Base-by-base conservation (phyloP, 2,329 filamentous ascomycete genomes). In the Fusarium tjaetaba region DNA sequence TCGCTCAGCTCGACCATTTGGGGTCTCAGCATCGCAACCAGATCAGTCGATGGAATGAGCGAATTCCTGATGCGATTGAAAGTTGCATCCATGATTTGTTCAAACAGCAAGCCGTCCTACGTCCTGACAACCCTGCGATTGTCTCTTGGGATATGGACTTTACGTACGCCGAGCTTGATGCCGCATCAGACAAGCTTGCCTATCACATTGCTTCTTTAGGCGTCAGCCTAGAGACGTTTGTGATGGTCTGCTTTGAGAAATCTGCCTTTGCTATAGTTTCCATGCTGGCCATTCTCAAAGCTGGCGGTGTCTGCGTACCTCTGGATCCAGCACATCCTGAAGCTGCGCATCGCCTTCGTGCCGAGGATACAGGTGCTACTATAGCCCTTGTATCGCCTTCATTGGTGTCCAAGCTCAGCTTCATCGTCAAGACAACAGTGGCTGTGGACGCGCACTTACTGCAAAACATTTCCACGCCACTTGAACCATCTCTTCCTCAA, bases 281-380 rank as follows among this genome's bases (percentile, higher is more conserved):
- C 1, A 73, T 75, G 69, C 18, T 76, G 20, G 74, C 73, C 1
- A 36, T 73, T 11, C 32, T 75, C 6, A 76, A 76, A 59, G 63
- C 72, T 20, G 74, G 74, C 3, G 74, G 74, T 5, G 66, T 41
- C 2, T 66, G 65, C 13, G 71, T 76, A 0, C 72, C 72, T 2
- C 9, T 76, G 1, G 70, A 74, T 24, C 68, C 73, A 48, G 61
- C 71, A 0, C 71, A 78, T n/a, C 76, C 76, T 0, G 74, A 77
- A 7, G 58, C 74, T 14, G 76, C 72, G 1, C 48, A 71, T 4
- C 55, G 61, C 34, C 45, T 73, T 30, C 69, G 69, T 1, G 42
- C 18, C 13, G 41, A 73, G 2, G 72, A 75, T 4, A 77, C 76
- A 4, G 30, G 56, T 1, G 57, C 76, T 3, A 42, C 49, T 10